Base-by-base conservation (phyloP, 202 grass and related monocot species). In the Musa balbisiana region DNA sequence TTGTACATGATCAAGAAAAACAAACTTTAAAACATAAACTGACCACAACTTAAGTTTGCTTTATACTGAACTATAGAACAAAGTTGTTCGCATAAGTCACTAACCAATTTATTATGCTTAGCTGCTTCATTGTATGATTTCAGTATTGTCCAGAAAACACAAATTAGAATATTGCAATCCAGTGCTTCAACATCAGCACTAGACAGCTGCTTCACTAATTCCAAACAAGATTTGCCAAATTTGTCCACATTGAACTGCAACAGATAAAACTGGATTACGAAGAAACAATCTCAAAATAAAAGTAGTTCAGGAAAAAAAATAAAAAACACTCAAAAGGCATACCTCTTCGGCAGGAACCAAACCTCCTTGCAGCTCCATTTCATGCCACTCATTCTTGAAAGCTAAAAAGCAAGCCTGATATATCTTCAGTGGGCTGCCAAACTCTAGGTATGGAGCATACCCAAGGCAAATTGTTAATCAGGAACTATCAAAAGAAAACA, bases 141-240 rank as follows among this genome's bases (percentile, higher is more conserved):
- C 67, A 97, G 82, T n/a, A 93, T 19, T 62, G 73, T 84, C 90
- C 94, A 93, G 80, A 93, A 97, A 84, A 93, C 88, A 78, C 84
- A 93, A 70, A 87, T 76, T 77, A 97, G 49, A 75, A 89, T 75
- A 84, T 80, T 87, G 71, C 69, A 69, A 90, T 97, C 91, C 55
- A 91, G 84, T 79, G 82, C 67, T 49, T 88, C 87, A 71, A 84
- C 53, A 22, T 93, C 82, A 72, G 67, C 81, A 80, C 58, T 89
- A 72, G 89, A 87, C 73, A 91, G 76, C 80, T 83, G 91, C 62
- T 84, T 87, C 60, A 85, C 83, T 85, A 97, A 70, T 76, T 89
- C 90, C n/a, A 24, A 65, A 69, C 56, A 79, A 76, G 9, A 84
- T 72, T 91, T 89, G 10, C 89, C 86, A 71, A 88, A 79, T 52